phyloP scores from a whole-genome alignment of 371 early-diverging fungal genomes.

The Catenaria anguillulae region DNA sequence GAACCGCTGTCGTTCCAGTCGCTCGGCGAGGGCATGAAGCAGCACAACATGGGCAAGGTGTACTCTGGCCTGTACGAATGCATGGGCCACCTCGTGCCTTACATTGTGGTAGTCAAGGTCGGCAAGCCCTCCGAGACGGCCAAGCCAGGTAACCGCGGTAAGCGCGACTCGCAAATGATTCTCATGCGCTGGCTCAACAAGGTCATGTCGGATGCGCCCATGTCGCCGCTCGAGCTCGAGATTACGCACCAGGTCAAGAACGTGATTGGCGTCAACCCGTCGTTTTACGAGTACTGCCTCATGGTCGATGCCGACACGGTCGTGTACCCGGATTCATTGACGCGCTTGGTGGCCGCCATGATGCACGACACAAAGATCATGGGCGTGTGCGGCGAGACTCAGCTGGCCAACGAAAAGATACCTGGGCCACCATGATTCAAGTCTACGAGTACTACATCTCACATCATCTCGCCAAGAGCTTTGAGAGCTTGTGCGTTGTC shows the following conservation, averaged over 20 bases:
- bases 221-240: no score
- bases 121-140: slow-evolving; percentile 50
- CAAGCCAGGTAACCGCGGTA: slow-evolving; percentile 73
- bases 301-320: slow-evolving; percentile 95
- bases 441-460: slow-evolving; percentile 93
- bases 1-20: slow-evolving; percentile 42
- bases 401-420: slow-evolving; percentile 71
- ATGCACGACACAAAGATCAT: slow-evolving; percentile 76
- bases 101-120: slow-evolving; percentile 66
- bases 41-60: slow-evolving; percentile 61
- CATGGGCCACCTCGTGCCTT: slow-evolving; percentile 68
- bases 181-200: no score
- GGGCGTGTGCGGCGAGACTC: slow-evolving; percentile 88
- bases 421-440: slow-evolving; percentile 96
- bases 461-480: slow-evolving; percentile 68
- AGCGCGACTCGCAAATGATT: no score
- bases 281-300: slow-evolving; percentile 79
- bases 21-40: slow-evolving; percentile 45
- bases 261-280: slow-evolving; percentile 77
- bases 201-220: no score
- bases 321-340: slow-evolving; percentile 66
- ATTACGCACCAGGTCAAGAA: slow-evolving; percentile 84
- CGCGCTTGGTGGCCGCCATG: slow-evolving; percentile 74
- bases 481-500: no score
- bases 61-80: slow-evolving; percentile 75